Evolutionary conservation across 768 basidiomycete species (phyloP).

Genomic region (Leccinellum rugosiceps): DNA sequence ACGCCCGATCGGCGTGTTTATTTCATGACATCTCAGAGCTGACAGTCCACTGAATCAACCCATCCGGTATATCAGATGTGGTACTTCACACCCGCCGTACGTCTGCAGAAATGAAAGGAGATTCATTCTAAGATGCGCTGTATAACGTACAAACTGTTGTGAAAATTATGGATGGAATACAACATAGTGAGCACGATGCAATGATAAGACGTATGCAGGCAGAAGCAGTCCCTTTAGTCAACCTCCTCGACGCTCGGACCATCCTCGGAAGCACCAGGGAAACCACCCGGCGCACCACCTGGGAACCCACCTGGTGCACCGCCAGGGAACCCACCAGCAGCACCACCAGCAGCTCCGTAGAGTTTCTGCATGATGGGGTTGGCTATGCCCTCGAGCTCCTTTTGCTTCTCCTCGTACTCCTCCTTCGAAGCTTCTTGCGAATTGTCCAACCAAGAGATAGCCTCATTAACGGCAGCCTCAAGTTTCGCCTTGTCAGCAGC

Average conservation of each 20-base stretch:
- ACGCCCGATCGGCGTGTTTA: neutral
- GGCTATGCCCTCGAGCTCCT: slow-evolving; percentile 85
- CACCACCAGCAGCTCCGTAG: slow-evolving; percentile 52
- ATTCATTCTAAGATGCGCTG: slow-evolving; percentile 30
- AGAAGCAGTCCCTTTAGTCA: slow-evolving; percentile 46
- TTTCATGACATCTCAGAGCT: neutral
- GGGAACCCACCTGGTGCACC: slow-evolving; percentile 52
- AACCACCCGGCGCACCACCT: slow-evolving; percentile 66
- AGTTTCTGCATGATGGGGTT: slow-evolving; percentile 74
- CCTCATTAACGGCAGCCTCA: slow-evolving; percentile 74
- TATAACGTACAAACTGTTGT: slow-evolving; percentile 29
- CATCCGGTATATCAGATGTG: too few species aligned
- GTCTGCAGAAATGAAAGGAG: neutral
- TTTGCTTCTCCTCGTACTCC: slow-evolving; percentile 90
- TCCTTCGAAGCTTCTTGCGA: slow-evolving; percentile 92
- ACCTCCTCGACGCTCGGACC: slow-evolving; percentile 93
- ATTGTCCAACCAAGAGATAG: slow-evolving; percentile 81
- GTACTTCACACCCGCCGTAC: too few species aligned
- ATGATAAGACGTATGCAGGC: slow-evolving; percentile 22
- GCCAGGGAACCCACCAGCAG: slow-evolving; percentile 57
- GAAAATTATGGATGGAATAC: slow-evolving; percentile 29
- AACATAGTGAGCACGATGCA: slow-evolving; percentile 31
- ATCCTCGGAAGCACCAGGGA: slow-evolving; percentile 69
- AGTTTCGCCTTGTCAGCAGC: slow-evolving; percentile 82
- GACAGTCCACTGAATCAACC: too few species aligned